Evolutionary conservation across 192 early-diverging fungal species (phyloP), one percentile per base, ranked within the genome.

Genomic region (Spinellus fusiger): DNA sequence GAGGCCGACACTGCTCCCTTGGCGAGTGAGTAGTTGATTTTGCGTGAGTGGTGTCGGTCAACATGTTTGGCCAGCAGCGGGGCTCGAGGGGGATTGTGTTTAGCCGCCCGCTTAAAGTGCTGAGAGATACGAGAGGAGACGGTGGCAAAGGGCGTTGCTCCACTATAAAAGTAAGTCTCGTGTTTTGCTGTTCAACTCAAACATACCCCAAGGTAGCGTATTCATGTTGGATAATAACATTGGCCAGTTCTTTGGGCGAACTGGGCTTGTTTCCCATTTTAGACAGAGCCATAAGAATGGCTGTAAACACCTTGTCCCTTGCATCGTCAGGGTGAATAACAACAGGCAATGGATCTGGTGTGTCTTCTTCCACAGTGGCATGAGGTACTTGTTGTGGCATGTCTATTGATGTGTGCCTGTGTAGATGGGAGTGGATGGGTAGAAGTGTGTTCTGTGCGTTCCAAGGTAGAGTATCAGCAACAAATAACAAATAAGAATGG

Each of bases 121-220:
- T 94, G 90, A 5, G 90, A 92, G 62, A 94, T 94, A 38, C 90
- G 81, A 37, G 90, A 94, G 6, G 90, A 92, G 8, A 94, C 92
- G 6, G 92, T 94, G 2, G 90, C 90, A 74, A 88, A 90, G 13
- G 92, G 89, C 22, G 90, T 92, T 29, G 84, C 80, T 47, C 90
- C 90, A 32, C 90, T 85, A 57, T 18, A 29, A n/a, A 15, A 35
- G n/a, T 34, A 27, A 48, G 6, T 22, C 18, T 18, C 9, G 15
- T 6, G 56, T 38, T 20, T 34, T 22, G 40, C 40, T 18, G 40
- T n/a, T n/a, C 40, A n/a, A 44, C 40, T 61, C 34, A 18, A 16
- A 56, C 83, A 76, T 84, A 90, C 87, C 91, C 80, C 33, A 93
- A 62, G 52, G 84, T 76, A 22, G 91, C 84, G 67, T 91, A 84